phyloP scores from a whole-genome alignment of 345 rosid species.

The Eutrema heterophyllum region DNA sequence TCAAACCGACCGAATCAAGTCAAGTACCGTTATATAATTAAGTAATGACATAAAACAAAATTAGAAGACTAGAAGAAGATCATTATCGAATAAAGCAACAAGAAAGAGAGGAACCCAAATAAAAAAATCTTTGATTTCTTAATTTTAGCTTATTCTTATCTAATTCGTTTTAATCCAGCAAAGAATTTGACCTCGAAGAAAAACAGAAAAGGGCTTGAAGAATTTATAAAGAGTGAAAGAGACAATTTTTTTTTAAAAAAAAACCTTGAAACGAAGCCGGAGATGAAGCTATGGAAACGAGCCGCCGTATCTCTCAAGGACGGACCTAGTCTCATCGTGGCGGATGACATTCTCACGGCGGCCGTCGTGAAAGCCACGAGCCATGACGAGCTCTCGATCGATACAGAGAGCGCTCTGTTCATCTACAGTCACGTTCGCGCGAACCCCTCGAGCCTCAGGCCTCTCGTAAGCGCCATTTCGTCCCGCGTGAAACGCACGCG shows the following conservation, averaged over 20 bases:
- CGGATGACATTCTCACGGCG: constrained; percentile 49
- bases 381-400: constrained; percentile 58
- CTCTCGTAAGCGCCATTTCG: constrained; percentile 45
- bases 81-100: background rate
- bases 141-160: constrained; percentile 16
- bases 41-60: background rate
- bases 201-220: background rate
- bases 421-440: constrained; percentile 54
- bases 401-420: constrained; percentile 48
- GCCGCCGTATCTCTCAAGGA: constrained; percentile 66
- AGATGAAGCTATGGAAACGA: constrained; percentile 59
- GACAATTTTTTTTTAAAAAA: background rate
- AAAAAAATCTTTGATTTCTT: background rate
- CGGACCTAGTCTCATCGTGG: constrained; percentile 43
- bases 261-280: background rate
- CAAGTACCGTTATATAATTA: background rate
- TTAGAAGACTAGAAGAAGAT: background rate
- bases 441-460: constrained; percentile 46
- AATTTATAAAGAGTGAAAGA: background rate
- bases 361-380: constrained; percentile 75
- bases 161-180: background rate
- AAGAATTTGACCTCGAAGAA: background rate
- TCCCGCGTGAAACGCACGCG: constrained; percentile 54
- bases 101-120: background rate
- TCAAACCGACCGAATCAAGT: background rate